Base-by-base conservation (phyloP, 306 rosid genomes). In the Clitoria ternatea region DNA sequence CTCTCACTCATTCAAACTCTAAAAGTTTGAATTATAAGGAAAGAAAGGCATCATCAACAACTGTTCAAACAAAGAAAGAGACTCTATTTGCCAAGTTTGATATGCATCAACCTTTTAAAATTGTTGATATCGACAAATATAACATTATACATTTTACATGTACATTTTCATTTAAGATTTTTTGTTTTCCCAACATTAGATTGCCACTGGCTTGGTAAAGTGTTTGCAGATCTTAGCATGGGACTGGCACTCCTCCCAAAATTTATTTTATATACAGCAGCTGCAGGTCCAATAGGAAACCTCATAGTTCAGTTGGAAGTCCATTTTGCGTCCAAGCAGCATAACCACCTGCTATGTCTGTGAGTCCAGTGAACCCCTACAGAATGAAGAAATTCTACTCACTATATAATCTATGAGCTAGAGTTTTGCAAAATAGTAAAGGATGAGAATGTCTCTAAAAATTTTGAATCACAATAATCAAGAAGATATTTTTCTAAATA, bases 261-360 rank as follows among this genome's bases (percentile, higher is more conserved):
- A 39, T 23, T 80, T 74, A 68, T 82, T 63, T 43, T 84, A 48
- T 66, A 11, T 61, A 69, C 82, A 71, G 40, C 82, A 71, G 40
- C 59, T 74, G 62, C 48, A 48, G 40, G 18, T 63, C 72, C 69
- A 39, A 57, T 54, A 1, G 19, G 26, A 43, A 12, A 42, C 66
- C 47, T 87, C 86, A 89, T 29, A 7, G 30, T 73, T 88, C 91
- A 56, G 81, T 84, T 32, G 97, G 96, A 60, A 94, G 92, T 50
- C 79, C 85, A 85, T 73, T 90, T 71, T 79, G 87, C 19, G 89
- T 70, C 97, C 98, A 90, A 70, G 96, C 81, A 75, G 88, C 96
- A 70, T 75, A 87, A 20, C 98, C 98, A 70, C 98, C 97, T 1
- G 97, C 96, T 65, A 93, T 83, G 77, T 94, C 95, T 36, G 96